phyloP scores from a whole-genome alignment of 768 basidiomycete genomes.

The Leccinum variicolor region DNA sequence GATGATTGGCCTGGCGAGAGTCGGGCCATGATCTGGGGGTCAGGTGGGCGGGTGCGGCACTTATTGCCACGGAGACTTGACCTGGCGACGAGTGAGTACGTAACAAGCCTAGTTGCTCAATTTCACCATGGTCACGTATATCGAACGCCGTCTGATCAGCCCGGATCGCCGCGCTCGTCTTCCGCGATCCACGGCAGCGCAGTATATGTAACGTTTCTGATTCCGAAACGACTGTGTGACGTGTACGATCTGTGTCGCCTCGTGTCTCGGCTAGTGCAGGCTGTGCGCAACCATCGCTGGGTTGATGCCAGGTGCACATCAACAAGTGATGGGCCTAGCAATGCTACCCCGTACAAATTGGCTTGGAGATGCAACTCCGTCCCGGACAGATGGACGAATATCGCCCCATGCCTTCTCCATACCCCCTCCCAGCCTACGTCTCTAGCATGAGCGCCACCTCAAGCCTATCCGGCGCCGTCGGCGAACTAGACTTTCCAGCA shows the following conservation, averaged over 20 bases:
- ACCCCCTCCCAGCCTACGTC: constrained; percentile 34
- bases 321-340: constrained; percentile 20
- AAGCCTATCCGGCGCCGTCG: constrained; percentile 62
- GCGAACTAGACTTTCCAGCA: constrained; percentile 43
- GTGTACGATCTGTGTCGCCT: constrained; percentile 28
- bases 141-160: constrained; percentile 24
- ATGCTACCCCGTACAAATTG: constrained; percentile 28
- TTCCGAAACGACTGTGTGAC: constrained; percentile 30
- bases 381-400: constrained; percentile 41
- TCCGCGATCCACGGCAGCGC: constrained; percentile 25
- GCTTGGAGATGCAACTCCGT: constrained; percentile 31
- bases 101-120: constrained; percentile 13
- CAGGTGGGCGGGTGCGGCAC: constrained; percentile 10
- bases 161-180: constrained; percentile 21
- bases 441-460: constrained; percentile 45
- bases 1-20: constrained; percentile 11
- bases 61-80: constrained; percentile 14
- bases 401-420: constrained; percentile 29
- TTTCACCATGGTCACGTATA: constrained; percentile 21
- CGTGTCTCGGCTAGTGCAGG: constrained; percentile 27
- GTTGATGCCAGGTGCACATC: constrained; percentile 23
- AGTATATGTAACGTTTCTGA: constrained; percentile 25
- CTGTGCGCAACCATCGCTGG: constrained; percentile 29
- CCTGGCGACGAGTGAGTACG: constrained; percentile 19
- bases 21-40: constrained; percentile 4